Conservation (phyloP, 2,329 filamentous ascomycete species). For the Nemania sp. region DNA sequence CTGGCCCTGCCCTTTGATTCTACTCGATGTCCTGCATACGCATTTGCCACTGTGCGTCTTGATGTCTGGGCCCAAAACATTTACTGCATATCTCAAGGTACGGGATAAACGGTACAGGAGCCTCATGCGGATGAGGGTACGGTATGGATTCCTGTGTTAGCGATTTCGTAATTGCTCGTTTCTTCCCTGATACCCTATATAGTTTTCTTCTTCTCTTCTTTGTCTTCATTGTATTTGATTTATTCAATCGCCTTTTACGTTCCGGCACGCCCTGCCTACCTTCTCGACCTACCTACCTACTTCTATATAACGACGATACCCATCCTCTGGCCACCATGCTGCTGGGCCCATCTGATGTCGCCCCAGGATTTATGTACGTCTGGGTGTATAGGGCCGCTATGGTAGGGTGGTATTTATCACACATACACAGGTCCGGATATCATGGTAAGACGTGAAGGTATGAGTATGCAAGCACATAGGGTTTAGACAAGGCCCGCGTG, state of each 20-base stretch:
- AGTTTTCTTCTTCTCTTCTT: slow-evolving; percentile 14
- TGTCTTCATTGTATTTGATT: background rate
- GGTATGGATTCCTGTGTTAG: slow-evolving; percentile 23
- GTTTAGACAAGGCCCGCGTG: background rate
- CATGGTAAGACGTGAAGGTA: background rate
- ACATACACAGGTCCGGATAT: background rate
- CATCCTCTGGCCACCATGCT: background rate
- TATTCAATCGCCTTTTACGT: background rate
- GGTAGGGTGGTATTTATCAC: background rate
- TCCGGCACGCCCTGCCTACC: background rate
- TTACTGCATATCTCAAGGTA: slow-evolving; percentile 16
- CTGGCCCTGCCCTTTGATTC: background rate
- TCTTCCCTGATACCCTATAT: slow-evolving; percentile 26
- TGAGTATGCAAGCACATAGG: background rate
- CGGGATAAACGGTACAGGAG: slow-evolving; percentile 22
- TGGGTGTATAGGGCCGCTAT: slow-evolving; percentile 5
- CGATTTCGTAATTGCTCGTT: slow-evolving; percentile 24
- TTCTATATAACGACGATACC: slow-evolving; percentile 4
- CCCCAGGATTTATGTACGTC: background rate
- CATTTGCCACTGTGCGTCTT: background rate
- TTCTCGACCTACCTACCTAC: background rate
- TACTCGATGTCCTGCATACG: background rate
- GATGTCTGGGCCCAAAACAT: background rate
- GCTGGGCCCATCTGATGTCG: background rate
- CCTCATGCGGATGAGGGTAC: slow-evolving; percentile 12